Evolutionary conservation across 2,329 filamentous ascomycete genomes (phyloP), one percentile per base, ranked within the genome.

Genomic region (Aspergillus luchuensis): DNA sequence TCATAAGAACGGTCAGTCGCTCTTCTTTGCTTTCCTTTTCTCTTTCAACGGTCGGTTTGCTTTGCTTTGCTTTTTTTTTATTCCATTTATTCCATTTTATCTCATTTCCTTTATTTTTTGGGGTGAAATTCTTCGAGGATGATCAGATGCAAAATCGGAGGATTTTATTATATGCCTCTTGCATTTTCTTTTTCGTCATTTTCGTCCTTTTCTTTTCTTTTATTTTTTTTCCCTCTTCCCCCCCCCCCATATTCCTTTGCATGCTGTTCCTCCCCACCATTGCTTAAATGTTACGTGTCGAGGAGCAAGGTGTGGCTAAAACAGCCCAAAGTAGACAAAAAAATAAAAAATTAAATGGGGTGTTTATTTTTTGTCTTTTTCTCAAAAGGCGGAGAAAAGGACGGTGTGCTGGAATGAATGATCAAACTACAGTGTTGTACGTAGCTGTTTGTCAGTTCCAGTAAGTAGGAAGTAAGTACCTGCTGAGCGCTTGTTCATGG

Each of bases 141-240:
- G 50, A 56, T 60, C 58, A 56, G 39, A 56, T 56, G 30, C 58
- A 56, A 43, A 48, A 50, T 60, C 58, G 58, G 53, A 60, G 58
- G 52, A 50, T 56, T 59, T 53, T 36, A 53, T 30, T 41, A 4
- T 33, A 45, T 52, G 30, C 6, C 25, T 52, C 13, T 49, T 17
- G 28, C 13, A 19, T 47, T 19, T 36, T 47, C 19, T 7, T 53
- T 38, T 58, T 33, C 11, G 33, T 36, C 11, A 13, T 15, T 36
- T 33, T 59, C 30, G 23, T 28, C 48, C 23, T 59, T 38, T 53
- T 38, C 33, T 15, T 13, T 53, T 52, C 1, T 19, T 19, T 13
- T 53, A 52, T 53, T 43, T 30, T 17, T 21, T 21, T 43, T 13
- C 41, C n/a, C 47, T n/a, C 25, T 58, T 30, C 25, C 28, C 28